Percentiles rank a stretch among this genome's conserved stretches.
Evolutionary conservation across 1,139 yeast species (phyloP).

Genomic region (Hanseniaspora sp.): DNA sequence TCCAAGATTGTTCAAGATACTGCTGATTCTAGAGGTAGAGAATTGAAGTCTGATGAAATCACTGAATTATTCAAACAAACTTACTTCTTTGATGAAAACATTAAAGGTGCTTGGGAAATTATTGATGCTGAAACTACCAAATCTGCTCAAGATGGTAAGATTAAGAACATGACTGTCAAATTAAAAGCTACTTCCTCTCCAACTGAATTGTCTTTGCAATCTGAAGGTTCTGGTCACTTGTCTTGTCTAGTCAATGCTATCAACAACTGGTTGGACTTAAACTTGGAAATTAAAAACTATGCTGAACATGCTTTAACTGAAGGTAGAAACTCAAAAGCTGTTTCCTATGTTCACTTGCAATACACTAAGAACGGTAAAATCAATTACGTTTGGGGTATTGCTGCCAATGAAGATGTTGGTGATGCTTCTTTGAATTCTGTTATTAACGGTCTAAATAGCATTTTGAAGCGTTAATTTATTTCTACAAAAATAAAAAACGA

Average conservation of each 20-base stretch:
- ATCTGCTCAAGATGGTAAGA: constrained; percentile 29
- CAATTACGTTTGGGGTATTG: constrained; percentile 75
- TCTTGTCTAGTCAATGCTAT: constrained; percentile 81
- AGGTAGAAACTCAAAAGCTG: constrained; percentile 80
- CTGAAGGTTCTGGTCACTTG: constrained; percentile 80
- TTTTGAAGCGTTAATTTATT: constrained; percentile 27
- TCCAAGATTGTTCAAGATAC: constrained; percentile 69
- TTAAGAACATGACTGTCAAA: constrained; percentile 40
- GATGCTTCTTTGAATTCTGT: constrained; percentile 79
- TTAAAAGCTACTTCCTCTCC: constrained; percentile 39
- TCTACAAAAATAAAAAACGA: neutral
- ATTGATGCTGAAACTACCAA: constrained; percentile 37
- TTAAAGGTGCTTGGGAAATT: constrained; percentile 29
- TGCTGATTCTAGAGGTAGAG: constrained; percentile 79
- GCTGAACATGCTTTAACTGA: constrained; percentile 88
- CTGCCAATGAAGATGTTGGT: constrained; percentile 84
- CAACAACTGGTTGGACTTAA: constrained; percentile 43
- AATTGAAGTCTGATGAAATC: constrained; percentile 67
- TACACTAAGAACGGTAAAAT: constrained; percentile 36
- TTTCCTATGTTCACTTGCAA: constrained; percentile 65
- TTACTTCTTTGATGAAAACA: constrained; percentile 47
- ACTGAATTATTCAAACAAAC: constrained; percentile 60
- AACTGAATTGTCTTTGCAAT: constrained; percentile 41
- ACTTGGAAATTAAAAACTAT: constrained; percentile 67
- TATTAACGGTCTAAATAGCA: constrained; percentile 55